Conservation (phyloP, 1,284 basidiomycete species). For the Apiotrichum akiyoshidainum region DNA sequence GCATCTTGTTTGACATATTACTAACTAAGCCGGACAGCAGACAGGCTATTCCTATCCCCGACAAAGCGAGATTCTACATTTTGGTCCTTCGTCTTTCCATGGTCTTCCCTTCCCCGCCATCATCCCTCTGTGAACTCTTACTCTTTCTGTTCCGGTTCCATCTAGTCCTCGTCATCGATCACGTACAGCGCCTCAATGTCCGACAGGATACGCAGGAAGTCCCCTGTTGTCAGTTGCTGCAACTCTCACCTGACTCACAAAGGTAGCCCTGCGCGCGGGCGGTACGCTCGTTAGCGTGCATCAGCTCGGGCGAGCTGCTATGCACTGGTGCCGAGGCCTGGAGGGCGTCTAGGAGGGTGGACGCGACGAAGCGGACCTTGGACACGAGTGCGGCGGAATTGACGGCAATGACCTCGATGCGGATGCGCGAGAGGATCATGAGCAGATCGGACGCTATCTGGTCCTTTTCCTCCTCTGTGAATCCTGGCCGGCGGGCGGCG, state of each 20-base stretch:
- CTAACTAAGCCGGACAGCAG: too few species aligned
- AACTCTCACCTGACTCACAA: conserved; percentile 36
- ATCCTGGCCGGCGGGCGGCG: conserved; percentile 10
- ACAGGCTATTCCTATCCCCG: too few species aligned
- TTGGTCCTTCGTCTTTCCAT: too few species aligned
- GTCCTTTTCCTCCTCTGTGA: conserved; percentile 33
- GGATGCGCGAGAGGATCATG: conserved; percentile 79
- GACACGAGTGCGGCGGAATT: conserved; percentile 71
- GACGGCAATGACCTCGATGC: conserved; percentile 83
- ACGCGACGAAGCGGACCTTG: conserved; percentile 85
- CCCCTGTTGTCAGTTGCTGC: conserved; percentile 58
- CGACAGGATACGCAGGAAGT: conserved; percentile 79
- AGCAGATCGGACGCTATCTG: conserved; percentile 59
- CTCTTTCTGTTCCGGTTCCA: neutral
- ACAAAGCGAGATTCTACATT: too few species aligned
- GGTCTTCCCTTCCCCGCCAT: too few species aligned
- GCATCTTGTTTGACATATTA: too few species aligned
- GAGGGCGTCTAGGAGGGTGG: conserved; percentile 78
- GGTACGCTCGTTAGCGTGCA: conserved; percentile 55
- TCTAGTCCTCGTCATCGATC: conserved; percentile 34
- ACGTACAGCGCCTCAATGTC: conserved; percentile 64
- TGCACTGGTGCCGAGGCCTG: conserved; percentile 57
- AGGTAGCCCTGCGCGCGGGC: conserved; percentile 68
- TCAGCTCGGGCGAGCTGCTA: neutral
- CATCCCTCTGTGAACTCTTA: neutral